A percentile compares a stretch with the other conserved stretches of the same genome.
Conservation (phyloP, 2,329 filamentous ascomycete genomes). For the Penicillium sp. region DNA sequence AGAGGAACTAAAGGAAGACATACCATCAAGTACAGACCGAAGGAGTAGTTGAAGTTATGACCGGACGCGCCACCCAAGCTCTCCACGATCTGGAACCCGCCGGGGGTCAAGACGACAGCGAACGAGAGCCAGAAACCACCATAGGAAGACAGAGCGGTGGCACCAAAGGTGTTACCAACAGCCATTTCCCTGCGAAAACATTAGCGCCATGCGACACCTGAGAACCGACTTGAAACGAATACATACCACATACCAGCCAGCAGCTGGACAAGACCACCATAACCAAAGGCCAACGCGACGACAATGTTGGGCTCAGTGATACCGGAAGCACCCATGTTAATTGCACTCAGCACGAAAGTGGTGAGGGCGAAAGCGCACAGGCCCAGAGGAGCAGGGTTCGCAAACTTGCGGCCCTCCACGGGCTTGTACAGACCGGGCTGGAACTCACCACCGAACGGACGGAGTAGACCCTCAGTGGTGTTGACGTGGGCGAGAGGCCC, state of each 20-base stretch:
- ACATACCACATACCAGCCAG: constrained; percentile 81
- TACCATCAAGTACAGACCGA: constrained; percentile 72
- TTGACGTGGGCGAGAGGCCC: constrained; percentile 53
- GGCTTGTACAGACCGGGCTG: constrained; percentile 69
- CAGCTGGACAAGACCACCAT: constrained; percentile 76
- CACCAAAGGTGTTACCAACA: constrained; percentile 83
- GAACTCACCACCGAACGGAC: constrained; percentile 70
- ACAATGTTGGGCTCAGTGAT: constrained; percentile 65
- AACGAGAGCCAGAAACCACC: constrained; percentile 82
- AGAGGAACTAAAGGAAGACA: constrained; percentile 17
- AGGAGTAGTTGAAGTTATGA: constrained; percentile 56
- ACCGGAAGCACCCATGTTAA: constrained; percentile 68
- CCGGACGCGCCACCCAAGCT: constrained; percentile 33
- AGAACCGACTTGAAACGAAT: neutral
- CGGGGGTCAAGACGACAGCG: constrained; percentile 68
- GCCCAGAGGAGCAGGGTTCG: constrained; percentile 75
- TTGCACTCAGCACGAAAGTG: constrained; percentile 72
- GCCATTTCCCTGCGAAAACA: constrained; percentile 67
- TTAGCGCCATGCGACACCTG: neutral
- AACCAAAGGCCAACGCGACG: constrained; percentile 68
- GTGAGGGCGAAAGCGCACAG: constrained; percentile 78
- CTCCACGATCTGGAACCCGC: constrained; percentile 60
- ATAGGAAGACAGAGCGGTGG: constrained; percentile 76
- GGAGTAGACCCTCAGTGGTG: constrained; percentile 48
- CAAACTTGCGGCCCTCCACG: constrained; percentile 67